phyloP scores from a whole-genome alignment of 495 filamentous ascomycete species.

The Penicillium canescens region DNA sequence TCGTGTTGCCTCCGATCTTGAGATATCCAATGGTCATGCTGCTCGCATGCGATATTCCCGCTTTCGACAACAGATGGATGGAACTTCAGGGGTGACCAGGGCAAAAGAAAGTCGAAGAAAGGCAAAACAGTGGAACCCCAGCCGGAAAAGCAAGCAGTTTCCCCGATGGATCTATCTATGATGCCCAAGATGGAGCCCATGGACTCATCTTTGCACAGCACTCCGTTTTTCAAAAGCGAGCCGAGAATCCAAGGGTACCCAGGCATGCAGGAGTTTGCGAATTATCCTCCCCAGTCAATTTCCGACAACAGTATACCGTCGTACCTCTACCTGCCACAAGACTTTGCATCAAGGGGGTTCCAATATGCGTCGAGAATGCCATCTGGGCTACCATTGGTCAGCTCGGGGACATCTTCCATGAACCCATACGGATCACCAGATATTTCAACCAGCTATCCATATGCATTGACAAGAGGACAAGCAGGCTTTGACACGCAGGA shows the following conservation, averaged over 20 bases:
- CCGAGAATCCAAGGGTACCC: not conserved
- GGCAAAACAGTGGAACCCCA: conserved; percentile 6
- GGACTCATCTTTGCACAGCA: not conserved
- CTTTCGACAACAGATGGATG: conserved; percentile 63
- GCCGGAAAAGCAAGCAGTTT: not conserved
- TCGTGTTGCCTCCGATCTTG: conserved; percentile 58
- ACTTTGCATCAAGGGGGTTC: conserved; percentile 1
- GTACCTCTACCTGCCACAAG: conserved; percentile 1
- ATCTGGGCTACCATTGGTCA: not conserved
- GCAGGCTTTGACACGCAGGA: not conserved
- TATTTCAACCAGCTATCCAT: not conserved
- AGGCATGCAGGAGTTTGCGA: not conserved
- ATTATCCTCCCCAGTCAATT: not conserved
- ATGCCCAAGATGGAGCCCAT: conserved; percentile 1
- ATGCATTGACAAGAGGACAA: not conserved
- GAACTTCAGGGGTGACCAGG: conserved; percentile 25
- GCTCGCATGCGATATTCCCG: conserved; percentile 79
- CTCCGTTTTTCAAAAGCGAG: conserved; percentile 16
- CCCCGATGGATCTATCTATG: not conserved
- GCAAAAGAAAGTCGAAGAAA: conserved; percentile 18
- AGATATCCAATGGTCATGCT: conserved; percentile 78
- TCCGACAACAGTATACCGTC: not conserved
- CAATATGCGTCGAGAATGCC: not conserved
- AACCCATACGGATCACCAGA: not conserved
- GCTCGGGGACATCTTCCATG: not conserved